Base-by-base conservation (phyloP, 1,139 yeast species). In the Yamadazyma friedrichii region DNA sequence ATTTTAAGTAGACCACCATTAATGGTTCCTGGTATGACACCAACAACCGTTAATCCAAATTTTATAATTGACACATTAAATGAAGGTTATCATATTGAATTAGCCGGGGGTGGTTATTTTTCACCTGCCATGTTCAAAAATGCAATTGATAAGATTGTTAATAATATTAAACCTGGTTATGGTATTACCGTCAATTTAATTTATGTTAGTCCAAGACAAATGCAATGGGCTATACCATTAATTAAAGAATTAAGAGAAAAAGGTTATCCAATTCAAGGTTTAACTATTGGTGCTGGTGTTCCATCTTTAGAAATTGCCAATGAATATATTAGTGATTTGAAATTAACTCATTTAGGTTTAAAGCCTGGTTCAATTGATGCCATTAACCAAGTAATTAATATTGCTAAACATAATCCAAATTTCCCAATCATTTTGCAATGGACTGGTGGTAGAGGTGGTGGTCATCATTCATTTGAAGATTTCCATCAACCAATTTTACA, bases 361-460 rank as follows among this genome's bases (percentile, higher is more conserved):
- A 93, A 93, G 73, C 99, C 99, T 47, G 99, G 99, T 62, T 88
- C 98, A 15, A 78, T 89, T 46, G 98, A 93, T 53, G 88, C 97
- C 35, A 89, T 93, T 56, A 76, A 82, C 51, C 94, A 86, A 65
- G 88, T 83, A 51, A 82, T 93, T 55, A 70, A 84, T 45, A 93
- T 93, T 61, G 98, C 99, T 39, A 89, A 88, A 64, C 91, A 95
- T 40, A 95, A 91, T 69, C 98, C 98, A 53, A 71, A 64, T 47
- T 93, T 94, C 89, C 98, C 98, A 51, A 88, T 93, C 58, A 91
- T 93, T 44, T 74, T 93, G 56, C 98, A 93, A 76, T 93, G 99
- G 99, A 93, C 99, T 50, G 98, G 98, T 78, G 99, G 99, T 65
- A 91, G 99, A 80, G 99, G 97, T 73, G 99, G 99, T 78, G 99